These are phyloP conservation scores for Lindgomyces ingoldianus DNA, from an alignment of 495 filamentous ascomycete genomes.

Conservation along the genomic window DNA sequence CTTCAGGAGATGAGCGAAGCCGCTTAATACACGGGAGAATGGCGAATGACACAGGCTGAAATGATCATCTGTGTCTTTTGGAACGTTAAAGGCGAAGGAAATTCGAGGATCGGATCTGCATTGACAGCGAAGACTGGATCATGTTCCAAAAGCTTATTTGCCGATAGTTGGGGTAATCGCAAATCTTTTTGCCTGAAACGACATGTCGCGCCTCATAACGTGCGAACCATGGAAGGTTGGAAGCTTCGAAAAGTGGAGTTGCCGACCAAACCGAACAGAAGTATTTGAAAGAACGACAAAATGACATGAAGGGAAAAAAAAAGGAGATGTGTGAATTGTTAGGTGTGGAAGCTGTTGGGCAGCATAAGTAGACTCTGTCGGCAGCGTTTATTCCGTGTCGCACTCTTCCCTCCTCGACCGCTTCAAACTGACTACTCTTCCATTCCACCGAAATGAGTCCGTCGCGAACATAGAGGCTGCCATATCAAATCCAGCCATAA, in stretches of 20 bases:
- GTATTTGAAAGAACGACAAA: not conserved
- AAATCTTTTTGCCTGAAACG: conserved; percentile 8
- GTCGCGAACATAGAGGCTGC: not conserved
- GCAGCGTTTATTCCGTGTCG: not conserved
- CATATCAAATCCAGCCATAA: not conserved
- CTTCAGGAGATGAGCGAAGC: not conserved
- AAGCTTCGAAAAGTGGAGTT: not conserved
- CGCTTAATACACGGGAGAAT: not conserved
- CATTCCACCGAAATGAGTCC: not conserved
- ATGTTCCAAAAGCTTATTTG: not conserved
- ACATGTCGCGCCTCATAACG: not conserved
- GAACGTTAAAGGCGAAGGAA: not conserved
- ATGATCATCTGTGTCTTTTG: not conserved
- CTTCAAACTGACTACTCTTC: not conserved
- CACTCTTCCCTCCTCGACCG: not conserved
- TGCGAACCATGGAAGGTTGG: not conserved
- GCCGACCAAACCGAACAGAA: not conserved
- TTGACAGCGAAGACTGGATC: not conserved
- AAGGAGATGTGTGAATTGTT: too few relatives aligned
- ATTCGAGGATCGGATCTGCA: too few relatives aligned
- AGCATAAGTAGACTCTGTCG: too few relatives aligned
- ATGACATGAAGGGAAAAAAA: not conserved
- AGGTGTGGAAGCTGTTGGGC: too few relatives aligned
- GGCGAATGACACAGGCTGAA: not conserved
- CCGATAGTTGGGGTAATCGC: not conserved